Evolutionary conservation across 164 flowering plant genomes (phyloP), one percentile per base, ranked within the genome.

Genomic region (Annona squamosa): DNA sequence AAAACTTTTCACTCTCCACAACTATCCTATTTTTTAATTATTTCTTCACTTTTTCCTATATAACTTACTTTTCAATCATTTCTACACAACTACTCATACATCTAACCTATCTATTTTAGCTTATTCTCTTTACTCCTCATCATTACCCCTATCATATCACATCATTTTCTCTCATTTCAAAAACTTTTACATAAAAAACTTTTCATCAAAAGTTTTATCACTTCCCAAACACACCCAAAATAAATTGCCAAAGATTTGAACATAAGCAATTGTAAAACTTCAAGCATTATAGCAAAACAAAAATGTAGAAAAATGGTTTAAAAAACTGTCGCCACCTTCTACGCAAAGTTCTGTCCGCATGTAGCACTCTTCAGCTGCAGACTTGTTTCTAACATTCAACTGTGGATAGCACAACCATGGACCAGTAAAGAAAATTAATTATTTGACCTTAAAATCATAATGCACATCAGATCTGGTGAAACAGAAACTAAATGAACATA

Each of bases 361-460:
- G 74, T 86, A 91, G 85, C 99, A 96, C 76, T 96, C 98, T 77
- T 84, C 88, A 68, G 99, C 95, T 63, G 99, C 99, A 79, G 95
- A 96, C 84, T 91, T 96, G 79, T 96, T 96, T 81, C 99, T 87
- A 67, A 86, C 90, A 82, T 96, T 96, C 81, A 96, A 81, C 99
- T 96, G 91, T 73, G 77, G 68, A 80, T 66, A 10, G 67, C 71
- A 67, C 66, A 76, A 68, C 37, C 70, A 73, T 17, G 12, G 3
- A 68, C 41, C 16, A 72, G 63, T 42, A 63, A n/a, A 12, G 1
- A 57, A 3, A 68, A 67, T 42, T 41, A 4, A 62, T 26, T 26
- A 26, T 26, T 26, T 26, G 37, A 26, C 69, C 37, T 37, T 16
- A 4, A 46, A 2, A 41, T 37, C 52, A 73, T 46, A 56, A 72